phyloP scores from a whole-genome alignment of 108 stramenopile species.

The Nitzschia sp. region DNA sequence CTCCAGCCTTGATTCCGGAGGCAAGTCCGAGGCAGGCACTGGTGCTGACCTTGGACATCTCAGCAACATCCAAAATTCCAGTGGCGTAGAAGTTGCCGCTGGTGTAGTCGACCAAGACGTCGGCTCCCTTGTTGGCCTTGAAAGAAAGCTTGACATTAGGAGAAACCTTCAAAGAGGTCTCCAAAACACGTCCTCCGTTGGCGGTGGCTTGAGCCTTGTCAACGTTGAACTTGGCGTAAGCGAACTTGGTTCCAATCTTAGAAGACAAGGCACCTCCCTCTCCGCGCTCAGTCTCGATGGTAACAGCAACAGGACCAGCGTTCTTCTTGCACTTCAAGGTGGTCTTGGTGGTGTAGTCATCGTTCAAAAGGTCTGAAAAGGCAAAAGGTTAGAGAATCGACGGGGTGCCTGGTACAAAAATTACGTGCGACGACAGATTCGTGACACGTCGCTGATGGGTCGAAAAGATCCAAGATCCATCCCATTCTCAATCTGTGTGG shows the following conservation, averaged over 20 bases:
- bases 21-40: slow-evolving; percentile 76
- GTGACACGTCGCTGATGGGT: background rate
- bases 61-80: slow-evolving; percentile 75
- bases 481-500: too few relatives aligned
- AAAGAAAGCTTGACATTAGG: slow-evolving; percentile 80
- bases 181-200: slow-evolving; percentile 80
- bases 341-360: slow-evolving; percentile 84
- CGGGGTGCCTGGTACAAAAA: background rate
- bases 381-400: too few relatives aligned
- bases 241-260: slow-evolving; percentile 86
- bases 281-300: slow-evolving; percentile 84
- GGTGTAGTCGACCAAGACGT: slow-evolving; percentile 84
- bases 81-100: slow-evolving; percentile 74
- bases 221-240: slow-evolving; percentile 86
- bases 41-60: slow-evolving; percentile 78
- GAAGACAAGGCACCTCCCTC: slow-evolving; percentile 71
- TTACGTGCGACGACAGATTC: slow-evolving; percentile 2
- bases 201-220: slow-evolving; percentile 87
- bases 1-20: slow-evolving; percentile 80
- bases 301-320: slow-evolving; percentile 85
- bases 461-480: too few relatives aligned
- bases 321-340: slow-evolving; percentile 84
- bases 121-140: slow-evolving; percentile 89
- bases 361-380: slow-evolving; percentile 72
- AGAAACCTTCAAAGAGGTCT: slow-evolving; percentile 76